Percentiles rank a stretch among this genome's conserved stretches.
These are phyloP conservation scores for Nemania abortiva DNA, from an alignment of 2,329 filamentous ascomycete genomes.

Conservation along the genomic window DNA sequence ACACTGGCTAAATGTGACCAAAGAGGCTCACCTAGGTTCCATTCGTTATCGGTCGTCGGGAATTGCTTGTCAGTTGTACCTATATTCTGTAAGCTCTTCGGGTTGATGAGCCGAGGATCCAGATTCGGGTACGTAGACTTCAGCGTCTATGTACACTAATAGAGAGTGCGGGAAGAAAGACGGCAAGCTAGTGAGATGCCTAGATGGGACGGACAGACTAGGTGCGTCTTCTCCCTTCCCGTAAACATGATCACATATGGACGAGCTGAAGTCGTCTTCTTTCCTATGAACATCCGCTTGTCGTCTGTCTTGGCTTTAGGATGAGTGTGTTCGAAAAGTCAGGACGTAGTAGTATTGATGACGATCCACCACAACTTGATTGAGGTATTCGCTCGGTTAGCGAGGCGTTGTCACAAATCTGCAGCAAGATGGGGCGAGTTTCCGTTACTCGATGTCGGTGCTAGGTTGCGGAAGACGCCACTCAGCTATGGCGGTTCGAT, in stretches of 20 bases:
- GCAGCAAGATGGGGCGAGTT: slow-evolving; percentile 28
- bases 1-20: slow-evolving; percentile 37
- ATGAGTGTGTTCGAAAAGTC: neutral
- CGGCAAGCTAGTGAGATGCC: neutral
- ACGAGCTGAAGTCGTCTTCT: slow-evolving; percentile 3
- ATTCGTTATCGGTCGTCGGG: slow-evolving; percentile 2
- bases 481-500: slow-evolving; percentile 2
- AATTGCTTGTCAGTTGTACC: slow-evolving; percentile 7
- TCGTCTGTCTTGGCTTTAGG: neutral
- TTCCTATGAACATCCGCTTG: slow-evolving; percentile 3
- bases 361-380: slow-evolving; percentile 5
- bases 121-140: neutral
- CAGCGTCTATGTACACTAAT: neutral
- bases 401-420: slow-evolving; percentile 29
- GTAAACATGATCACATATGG: slow-evolving; percentile 1
- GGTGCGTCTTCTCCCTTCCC: neutral
- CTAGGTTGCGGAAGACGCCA: slow-evolving; percentile 19
- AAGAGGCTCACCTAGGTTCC: slow-evolving; percentile 31
- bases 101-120: slow-evolving; percentile 28
- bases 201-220: neutral
- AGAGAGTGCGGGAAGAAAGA: neutral
- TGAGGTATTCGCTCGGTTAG: slow-evolving; percentile 26
- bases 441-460: slow-evolving; percentile 23
- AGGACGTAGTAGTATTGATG: slow-evolving; percentile 14
- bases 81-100: slow-evolving; percentile 11